Percentiles rank a stretch among this genome's conserved stretches.
Conservation (phyloP, 257 asterid genomes). For the Avicennia marina region DNA sequence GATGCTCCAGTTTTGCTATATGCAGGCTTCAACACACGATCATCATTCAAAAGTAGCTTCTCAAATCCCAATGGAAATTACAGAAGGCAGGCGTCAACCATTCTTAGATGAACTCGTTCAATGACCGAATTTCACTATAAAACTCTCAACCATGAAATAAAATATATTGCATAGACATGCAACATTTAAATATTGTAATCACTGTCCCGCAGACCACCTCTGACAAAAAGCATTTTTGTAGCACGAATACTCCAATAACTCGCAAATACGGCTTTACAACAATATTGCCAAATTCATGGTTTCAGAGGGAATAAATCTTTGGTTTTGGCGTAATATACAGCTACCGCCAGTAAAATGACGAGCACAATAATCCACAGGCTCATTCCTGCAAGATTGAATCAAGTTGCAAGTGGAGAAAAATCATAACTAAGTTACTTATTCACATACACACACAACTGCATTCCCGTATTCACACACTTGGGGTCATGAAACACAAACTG, state of each 20-base stretch:
- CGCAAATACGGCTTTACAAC: slow-evolving; percentile 7
- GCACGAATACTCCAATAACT: neutral
- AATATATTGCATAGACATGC: neutral
- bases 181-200: neutral
- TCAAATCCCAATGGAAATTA: too few relatives aligned
- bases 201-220: neutral
- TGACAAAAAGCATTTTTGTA: neutral
- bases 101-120: neutral
- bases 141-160: neutral
- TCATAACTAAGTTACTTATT: neutral
- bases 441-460: neutral
- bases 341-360: slow-evolving; percentile 50
- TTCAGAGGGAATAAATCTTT: slow-evolving; percentile 28
- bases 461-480: neutral
- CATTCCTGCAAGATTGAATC: slow-evolving; percentile 43
- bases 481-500: neutral
- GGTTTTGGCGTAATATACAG: slow-evolving; percentile 40
- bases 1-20: too few relatives aligned
- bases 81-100: too few relatives aligned
- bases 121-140: neutral
- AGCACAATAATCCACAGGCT: slow-evolving; percentile 56
- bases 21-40: too few relatives aligned
- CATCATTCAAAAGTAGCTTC: too few relatives aligned
- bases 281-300: too few relatives aligned
- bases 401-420: neutral